Base-by-base conservation (phyloP, 306 rosid genomes). In the Morella rubra region DNA sequence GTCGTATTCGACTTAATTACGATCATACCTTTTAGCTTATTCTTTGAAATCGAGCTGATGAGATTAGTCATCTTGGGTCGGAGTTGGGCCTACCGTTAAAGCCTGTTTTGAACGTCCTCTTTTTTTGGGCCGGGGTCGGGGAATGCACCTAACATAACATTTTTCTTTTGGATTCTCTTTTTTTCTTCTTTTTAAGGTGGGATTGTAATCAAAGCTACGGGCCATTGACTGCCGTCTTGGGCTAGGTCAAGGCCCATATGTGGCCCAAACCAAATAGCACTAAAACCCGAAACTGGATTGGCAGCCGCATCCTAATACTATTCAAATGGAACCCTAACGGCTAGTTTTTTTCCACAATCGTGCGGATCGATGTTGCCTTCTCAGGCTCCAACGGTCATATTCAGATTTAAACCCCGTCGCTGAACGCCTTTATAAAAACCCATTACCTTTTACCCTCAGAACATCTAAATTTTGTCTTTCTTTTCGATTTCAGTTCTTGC, bases 301-400 rank as follows among this genome's bases (percentile, higher is more conserved):
- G 42, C 20, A 62, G 37, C 37, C 37, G 37, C 37, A 61, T 49
- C 22, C 22, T 18, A 50, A 65, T 50, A 50, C 9, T 40, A 76
- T 71, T 64, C 41, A 71, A 84, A 80, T 10, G 0, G 44, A 56
- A 69, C 66, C 49, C 74, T 20, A 92, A 92, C 98, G 98, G 98
- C 96, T 93, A 91, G 88, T 85, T 85, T 76, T 76, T 49, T 77
- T 60, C 7, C 61, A 65, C 44, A 24, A 71, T 44, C 66, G 72
- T 13, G 71, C 16, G 47, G 5, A 50, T 22, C 42, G 15, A 52
- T 1, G 47, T 50, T 67, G 74, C 80, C 45, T 12, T 32, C 61
- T 67, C 82, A 75, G 77, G 82, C 93, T 76, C 92, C 91, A 95
- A 95, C 98, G 98, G 98, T 90, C 93, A 87, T 54, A 83, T 90